Evolutionary conservation across 441 rosid species (phyloP), one percentile per base, ranked within the genome.

Genomic region (Corymbia calophylla): DNA sequence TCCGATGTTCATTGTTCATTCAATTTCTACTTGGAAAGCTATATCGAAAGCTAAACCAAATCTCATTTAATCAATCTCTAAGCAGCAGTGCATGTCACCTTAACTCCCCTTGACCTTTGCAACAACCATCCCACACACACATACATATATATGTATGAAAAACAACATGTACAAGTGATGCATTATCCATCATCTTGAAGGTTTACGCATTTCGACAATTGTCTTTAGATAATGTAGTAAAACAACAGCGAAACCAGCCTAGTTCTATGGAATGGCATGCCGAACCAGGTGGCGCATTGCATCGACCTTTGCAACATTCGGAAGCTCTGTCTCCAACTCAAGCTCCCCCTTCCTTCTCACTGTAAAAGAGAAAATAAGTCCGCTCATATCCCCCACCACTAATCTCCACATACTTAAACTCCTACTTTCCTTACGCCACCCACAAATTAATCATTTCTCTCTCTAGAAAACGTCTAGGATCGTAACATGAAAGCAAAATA

Each of bases 371-470:
- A 95, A 90, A 80, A 95, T 92, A 48, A 97, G 94, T 80, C 91
- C 91, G 88, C 99, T 94, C 98, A 97, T 94, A 91, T 96, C 91
- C 87, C 93, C 98, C 98, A 9, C 94, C 96, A 89, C 89, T 89
- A 90, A 96, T 94, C 84, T 95, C 92, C 35, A 93, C 89, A 88
- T 95, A 95, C 39, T 92, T 92, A 35, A 35, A 95, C 93, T 87
- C 94, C 95, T 87, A 95, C 85, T 86, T 91, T 91, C 89, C 93
- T 89, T 90, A 95, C 90, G 89, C 94, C 96, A 70, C 93, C 92
- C 88, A 95, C 95, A 92, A 96, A 93, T 60, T 53, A 89, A 56
- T 87, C 88, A 88, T 92, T 87, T 92, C 93, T 93, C 89, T 92
- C 89, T 55, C 90, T 62, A 39, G 6, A 39, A 39, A 39, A 39